These are phyloP conservation scores for Dendrobium officinale DNA, from an alignment of 106 monocot genomes.

Conservation along the genomic window DNA sequence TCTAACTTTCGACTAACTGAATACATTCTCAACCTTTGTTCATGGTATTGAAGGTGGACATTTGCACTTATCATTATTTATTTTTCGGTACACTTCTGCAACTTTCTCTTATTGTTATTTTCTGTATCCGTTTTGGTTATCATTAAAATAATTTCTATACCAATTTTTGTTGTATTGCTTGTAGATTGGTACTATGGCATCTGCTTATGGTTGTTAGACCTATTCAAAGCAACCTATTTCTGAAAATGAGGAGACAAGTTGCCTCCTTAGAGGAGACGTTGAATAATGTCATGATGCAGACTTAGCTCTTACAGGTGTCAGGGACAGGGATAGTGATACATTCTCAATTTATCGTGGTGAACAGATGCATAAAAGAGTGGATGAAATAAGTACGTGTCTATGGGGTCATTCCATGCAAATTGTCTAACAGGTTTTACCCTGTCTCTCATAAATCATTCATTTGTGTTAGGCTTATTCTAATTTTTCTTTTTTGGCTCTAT, in stretches of 20 bases:
- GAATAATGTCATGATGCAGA: constrained; percentile 10
- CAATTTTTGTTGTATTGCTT: background rate
- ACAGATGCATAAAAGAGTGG: constrained; percentile 2
- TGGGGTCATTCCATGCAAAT: constrained; percentile 56
- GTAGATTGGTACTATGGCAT: constrained; percentile 46
- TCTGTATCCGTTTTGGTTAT: background rate
- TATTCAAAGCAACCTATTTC: constrained; percentile 5
- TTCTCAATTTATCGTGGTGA: background rate
- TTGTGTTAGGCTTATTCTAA: too few species aligned
- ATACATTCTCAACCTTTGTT: background rate
- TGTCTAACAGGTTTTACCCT: constrained; percentile 44
- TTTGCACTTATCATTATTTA: constrained; percentile 56
- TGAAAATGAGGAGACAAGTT: constrained; percentile 18
- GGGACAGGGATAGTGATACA: background rate
- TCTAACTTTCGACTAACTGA: background rate
- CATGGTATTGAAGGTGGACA: constrained; percentile 60
- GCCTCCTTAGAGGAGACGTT: constrained; percentile 12
- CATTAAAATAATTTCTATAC: background rate
- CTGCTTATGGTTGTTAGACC: constrained; percentile 47
- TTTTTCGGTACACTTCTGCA: constrained; percentile 41
- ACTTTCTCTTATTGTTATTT: constrained; percentile 1
- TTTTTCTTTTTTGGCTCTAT: too few species aligned
- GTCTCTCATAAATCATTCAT: too few species aligned
- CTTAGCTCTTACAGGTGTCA: background rate
- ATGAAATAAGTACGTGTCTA: constrained; percentile 31